Conservation (phyloP, 345 rosid species). For the Diplotaxis tenuifolia region DNA sequence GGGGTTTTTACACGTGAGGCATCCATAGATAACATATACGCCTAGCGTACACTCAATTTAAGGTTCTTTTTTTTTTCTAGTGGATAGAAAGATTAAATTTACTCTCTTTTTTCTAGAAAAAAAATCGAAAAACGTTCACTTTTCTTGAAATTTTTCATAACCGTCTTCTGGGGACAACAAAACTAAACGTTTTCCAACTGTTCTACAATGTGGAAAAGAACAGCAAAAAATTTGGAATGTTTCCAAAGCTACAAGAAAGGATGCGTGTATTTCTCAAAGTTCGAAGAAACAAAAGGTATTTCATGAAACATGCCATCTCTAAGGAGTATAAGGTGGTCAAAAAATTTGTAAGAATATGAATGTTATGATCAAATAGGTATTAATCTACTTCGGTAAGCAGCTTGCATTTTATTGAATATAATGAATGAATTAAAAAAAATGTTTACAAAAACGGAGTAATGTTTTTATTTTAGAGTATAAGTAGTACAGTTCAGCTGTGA, state of each 20-base stretch:
- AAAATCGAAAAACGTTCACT: neutral
- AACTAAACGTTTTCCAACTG: neutral
- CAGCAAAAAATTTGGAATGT: conserved; percentile 2
- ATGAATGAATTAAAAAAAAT: no score
- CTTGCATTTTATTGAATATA: neutral
- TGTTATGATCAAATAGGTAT: neutral
- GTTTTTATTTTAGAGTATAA: no score
- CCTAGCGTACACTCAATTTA: neutral
- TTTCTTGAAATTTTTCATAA: neutral
- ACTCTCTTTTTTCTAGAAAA: neutral
- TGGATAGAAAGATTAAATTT: neutral
- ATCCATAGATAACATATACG: conserved; percentile 8
- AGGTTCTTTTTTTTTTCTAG: neutral
- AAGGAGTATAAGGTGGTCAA: neutral
- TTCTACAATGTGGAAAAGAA: neutral
- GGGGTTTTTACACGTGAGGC: conserved; percentile 12
- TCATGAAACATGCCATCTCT: neutral
- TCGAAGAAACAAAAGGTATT: neutral
- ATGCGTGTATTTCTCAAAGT: neutral
- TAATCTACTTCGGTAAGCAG: neutral
- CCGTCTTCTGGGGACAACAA: neutral
- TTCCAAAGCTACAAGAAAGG: neutral
- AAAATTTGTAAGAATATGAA: neutral
- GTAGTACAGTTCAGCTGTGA: no score
- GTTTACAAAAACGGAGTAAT: no score